These are phyloP conservation scores for Candida glucosophila DNA, from an alignment of 1,139 yeast genomes.

Conservation along the genomic window DNA sequence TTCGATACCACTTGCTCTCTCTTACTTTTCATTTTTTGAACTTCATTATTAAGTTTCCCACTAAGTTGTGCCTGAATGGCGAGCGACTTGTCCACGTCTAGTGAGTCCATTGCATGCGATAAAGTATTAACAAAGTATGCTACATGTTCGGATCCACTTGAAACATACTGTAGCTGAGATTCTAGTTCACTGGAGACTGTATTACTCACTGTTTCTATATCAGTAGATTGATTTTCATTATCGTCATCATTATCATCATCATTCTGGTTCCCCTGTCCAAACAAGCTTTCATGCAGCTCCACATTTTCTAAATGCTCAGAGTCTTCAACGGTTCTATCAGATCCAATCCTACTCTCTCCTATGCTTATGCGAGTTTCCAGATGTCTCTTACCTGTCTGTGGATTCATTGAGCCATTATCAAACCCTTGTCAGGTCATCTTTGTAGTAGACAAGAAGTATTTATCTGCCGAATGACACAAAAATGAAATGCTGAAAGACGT, in stretches of 20 bases:
- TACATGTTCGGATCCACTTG: slow-evolving; percentile 27
- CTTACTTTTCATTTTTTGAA: slow-evolving; percentile 41
- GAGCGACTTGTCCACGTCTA: slow-evolving; percentile 54
- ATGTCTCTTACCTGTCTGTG: no score
- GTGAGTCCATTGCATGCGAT: slow-evolving; percentile 48
- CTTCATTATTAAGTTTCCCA: slow-evolving; percentile 57
- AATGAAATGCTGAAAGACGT: background rate
- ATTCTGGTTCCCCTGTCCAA: no score
- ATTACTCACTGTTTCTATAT: slow-evolving; percentile 29
- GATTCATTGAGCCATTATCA: no score
- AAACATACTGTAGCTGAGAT: slow-evolving; percentile 3
- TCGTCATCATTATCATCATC: slow-evolving; percentile 1
- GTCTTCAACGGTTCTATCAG: no score
- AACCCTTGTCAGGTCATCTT: no score
- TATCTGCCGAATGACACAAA: slow-evolving; percentile 1
- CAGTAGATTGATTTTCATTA: slow-evolving; percentile 5
- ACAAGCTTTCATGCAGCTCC: no score
- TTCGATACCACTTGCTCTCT: slow-evolving; percentile 18
- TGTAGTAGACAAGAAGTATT: no score
- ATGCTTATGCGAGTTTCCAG: no score
- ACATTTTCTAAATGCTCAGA: no score
- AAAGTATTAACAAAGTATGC: slow-evolving; percentile 43
- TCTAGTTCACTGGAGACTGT: slow-evolving; percentile 1
- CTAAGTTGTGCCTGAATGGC: slow-evolving; percentile 68
- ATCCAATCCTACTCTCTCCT: no score